A percentile compares a stretch with the other conserved stretches of the same genome.
Conservation (phyloP, 73 alveolate species). For the Strombidium stylifer region DNA sequence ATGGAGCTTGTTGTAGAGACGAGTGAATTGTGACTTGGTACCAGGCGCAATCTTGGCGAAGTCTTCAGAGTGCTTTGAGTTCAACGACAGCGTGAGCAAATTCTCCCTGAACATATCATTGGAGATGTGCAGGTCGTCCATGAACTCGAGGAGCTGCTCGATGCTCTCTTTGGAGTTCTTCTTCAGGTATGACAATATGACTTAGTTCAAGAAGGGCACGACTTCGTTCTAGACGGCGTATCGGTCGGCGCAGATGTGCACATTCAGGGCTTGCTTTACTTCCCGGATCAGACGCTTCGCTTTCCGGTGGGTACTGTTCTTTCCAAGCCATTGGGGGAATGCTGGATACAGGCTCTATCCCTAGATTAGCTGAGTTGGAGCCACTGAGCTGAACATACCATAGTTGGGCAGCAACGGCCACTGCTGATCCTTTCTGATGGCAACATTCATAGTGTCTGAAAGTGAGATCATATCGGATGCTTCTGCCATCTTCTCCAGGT, state of each 20-base stretch:
- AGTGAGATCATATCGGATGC: constrained; percentile 76
- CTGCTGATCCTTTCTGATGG: constrained; percentile 63
- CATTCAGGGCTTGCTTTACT: constrained; percentile 65
- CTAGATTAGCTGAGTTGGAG: constrained; percentile 53
- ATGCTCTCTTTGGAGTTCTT: constrained; percentile 59
- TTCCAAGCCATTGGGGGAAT: constrained; percentile 95
- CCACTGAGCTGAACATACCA: constrained; percentile 69
- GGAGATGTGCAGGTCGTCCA: constrained; percentile 66
- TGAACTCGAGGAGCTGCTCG: constrained; percentile 54
- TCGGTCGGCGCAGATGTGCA: constrained; percentile 46
- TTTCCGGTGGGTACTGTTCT: constrained; percentile 78
- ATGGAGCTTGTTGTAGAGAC: too few relatives aligned
- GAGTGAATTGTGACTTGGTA: too few relatives aligned
- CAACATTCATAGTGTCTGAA: constrained; percentile 65
- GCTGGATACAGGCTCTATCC: constrained; percentile 65
- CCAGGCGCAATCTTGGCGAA: too few relatives aligned
- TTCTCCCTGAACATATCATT: constrained; percentile 87
- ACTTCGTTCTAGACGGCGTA: constrained; percentile 40
- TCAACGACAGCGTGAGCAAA: constrained; percentile 50
- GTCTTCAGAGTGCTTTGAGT: constrained; percentile 9
- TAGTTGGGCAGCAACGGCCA: constrained; percentile 81
- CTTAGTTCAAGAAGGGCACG: constrained; percentile 41
- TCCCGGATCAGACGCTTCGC: constrained; percentile 78
- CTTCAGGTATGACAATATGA: constrained; percentile 37
- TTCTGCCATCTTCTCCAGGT: constrained; percentile 48